phyloP scores from a whole-genome alignment of 495 filamentous ascomycete genomes.

The Neurospora sp. region DNA sequence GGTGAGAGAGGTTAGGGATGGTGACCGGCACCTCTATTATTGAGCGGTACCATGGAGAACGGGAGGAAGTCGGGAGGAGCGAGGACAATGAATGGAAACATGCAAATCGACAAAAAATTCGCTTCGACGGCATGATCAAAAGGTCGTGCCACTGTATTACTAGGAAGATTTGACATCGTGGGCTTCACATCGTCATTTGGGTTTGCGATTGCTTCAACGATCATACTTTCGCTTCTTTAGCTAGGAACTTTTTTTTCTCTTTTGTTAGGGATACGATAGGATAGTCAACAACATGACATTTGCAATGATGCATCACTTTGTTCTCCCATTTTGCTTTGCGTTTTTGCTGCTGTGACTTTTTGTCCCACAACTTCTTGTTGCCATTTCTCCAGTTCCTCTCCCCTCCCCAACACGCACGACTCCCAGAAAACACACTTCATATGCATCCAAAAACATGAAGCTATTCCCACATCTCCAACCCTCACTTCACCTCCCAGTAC shows the following conservation, averaged over 20 bases:
- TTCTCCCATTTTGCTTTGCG: background rate
- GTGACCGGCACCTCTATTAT: slow-evolving; percentile 1
- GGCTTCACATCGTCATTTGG: background rate
- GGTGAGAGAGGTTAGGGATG: background rate
- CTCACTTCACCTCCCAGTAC: background rate
- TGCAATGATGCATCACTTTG: background rate
- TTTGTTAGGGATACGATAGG: background rate
- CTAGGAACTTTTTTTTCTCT: background rate
- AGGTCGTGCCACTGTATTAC: background rate
- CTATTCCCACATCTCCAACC: background rate
- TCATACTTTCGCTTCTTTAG: background rate
- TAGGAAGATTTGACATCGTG: background rate
- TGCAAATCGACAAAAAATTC: background rate
- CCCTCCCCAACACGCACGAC: background rate
- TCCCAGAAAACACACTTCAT: background rate
- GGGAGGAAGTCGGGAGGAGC: background rate
- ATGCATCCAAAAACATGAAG: background rate
- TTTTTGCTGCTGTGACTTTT: background rate
- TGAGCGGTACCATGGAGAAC: background rate
- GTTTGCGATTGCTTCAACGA: background rate
- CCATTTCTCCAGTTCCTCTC: background rate
- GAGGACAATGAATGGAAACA: background rate
- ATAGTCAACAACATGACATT: background rate
- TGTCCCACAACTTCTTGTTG: background rate
- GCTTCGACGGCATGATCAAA: background rate